These are phyloP conservation scores for Pseudogymnoascus sp. DNA, from an alignment of 2,329 filamentous ascomycete genomes.

Conservation along the genomic window DNA sequence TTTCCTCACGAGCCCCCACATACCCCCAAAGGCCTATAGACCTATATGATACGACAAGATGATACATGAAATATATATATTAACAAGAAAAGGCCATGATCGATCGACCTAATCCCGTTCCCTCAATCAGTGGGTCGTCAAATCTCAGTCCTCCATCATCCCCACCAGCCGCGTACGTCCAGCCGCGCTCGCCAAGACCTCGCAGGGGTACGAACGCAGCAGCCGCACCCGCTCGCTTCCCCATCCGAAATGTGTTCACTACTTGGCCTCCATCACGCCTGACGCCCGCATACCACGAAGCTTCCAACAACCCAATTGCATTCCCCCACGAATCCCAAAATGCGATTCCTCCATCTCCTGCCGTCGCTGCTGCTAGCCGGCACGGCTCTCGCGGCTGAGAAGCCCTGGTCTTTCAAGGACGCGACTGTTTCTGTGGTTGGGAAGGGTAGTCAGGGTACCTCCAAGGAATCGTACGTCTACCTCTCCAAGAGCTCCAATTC, in stretches of 20 bases:
- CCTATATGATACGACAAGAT: background rate
- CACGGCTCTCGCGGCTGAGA: constrained; percentile 38
- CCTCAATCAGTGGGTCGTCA: background rate
- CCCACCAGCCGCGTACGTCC: background rate
- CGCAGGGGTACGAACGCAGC: background rate
- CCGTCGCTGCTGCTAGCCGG: constrained; percentile 39
- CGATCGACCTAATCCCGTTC: background rate
- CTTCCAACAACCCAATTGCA: background rate
- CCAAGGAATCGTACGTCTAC: constrained; percentile 59
- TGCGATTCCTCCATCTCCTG: constrained; percentile 39
- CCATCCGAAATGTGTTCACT: constrained; percentile 8
- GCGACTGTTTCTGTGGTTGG: constrained; percentile 58
- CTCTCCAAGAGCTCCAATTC: constrained; percentile 6
- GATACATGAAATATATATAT: too few relatives aligned
- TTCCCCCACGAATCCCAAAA: constrained; percentile 22
- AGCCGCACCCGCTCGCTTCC: constrained; percentile 3
- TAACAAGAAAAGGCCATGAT: background rate
- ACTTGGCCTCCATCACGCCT: background rate
- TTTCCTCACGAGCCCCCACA: background rate
- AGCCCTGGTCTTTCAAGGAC: constrained; percentile 66
- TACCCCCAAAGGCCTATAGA: too few relatives aligned
- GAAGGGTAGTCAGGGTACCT: constrained; percentile 44
- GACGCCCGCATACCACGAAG: background rate
- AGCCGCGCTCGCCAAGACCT: background rate
- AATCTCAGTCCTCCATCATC: background rate